Evolutionary conservation across 345 rosid genomes (phyloP).

Genomic region (Gossypium stocksii): DNA sequence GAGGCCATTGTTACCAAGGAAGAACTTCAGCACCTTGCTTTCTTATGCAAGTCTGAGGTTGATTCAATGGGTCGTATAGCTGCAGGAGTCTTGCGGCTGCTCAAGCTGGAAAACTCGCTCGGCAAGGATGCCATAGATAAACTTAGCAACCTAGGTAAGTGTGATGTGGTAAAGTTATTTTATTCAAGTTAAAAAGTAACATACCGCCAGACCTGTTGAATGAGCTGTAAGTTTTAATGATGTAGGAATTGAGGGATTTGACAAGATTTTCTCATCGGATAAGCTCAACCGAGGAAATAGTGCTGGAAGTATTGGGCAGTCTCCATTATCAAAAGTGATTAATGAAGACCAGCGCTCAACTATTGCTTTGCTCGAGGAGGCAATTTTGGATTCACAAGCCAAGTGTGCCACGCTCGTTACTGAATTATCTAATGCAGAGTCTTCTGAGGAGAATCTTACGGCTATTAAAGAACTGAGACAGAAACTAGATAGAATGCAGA

Average conservation of each 20-base stretch:
- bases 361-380: conserved; percentile 68
- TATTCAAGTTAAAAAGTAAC: neutral
- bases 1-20: conserved; percentile 84
- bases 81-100: conserved; percentile 78
- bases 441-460: conserved; percentile 30
- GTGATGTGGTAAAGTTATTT: neutral
- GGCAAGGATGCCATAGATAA: conserved; percentile 79
- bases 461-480: conserved; percentile 48
- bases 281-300: conserved; percentile 41
- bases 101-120: conserved; percentile 75
- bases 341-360: conserved; percentile 34
- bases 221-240: neutral
- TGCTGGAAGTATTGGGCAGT: conserved; percentile 33
- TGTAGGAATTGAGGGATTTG: conserved; percentile 85
- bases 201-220: neutral
- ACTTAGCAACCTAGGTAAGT: conserved; percentile 88
- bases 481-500: conserved; percentile 66
- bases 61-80: conserved; percentile 90
- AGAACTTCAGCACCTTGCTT: conserved; percentile 77
- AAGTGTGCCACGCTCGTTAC: conserved; percentile 54
- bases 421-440: conserved; percentile 35
- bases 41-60: conserved; percentile 81
- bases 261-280: conserved; percentile 61
- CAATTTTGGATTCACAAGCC: conserved; percentile 52
- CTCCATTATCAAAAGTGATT: conserved; percentile 28